phyloP scores from a whole-genome alignment of 208 protist species.

The Phytomonas sp. region DNA sequence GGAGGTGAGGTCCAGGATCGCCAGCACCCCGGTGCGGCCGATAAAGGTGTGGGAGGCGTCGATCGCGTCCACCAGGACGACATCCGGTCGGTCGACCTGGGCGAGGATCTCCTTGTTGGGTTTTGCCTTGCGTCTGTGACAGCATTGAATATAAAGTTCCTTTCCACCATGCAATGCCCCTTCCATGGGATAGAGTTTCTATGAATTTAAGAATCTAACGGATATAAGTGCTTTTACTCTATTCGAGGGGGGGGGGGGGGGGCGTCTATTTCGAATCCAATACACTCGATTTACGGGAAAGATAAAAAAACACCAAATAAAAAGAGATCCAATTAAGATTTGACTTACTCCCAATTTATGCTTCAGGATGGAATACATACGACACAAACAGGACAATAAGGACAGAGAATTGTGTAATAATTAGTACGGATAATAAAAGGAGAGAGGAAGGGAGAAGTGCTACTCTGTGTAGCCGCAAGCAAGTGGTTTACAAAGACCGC shows the following conservation, averaged over 20 bases:
- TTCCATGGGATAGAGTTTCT: constrained; percentile 1
- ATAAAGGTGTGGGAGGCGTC: constrained; percentile 76
- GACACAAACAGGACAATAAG: neutral
- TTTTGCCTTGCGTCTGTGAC: constrained; percentile 40
- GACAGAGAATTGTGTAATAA: neutral
- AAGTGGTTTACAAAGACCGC: neutral
- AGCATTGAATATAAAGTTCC: constrained; percentile 62
- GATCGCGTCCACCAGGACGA: constrained; percentile 37
- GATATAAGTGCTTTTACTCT: neutral
- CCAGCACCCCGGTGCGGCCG: constrained; percentile 54
- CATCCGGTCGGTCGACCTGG: constrained; percentile 43
- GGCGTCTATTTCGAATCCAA: neutral
- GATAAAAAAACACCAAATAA: neutral
- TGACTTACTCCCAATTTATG: neutral
- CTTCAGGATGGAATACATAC: neutral
- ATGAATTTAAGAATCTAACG: neutral
- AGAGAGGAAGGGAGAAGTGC: neutral
- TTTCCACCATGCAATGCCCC: constrained; percentile 15
- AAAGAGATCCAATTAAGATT: neutral
- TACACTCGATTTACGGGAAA: neutral
- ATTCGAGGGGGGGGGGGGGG: too few species aligned
- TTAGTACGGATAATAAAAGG: neutral
- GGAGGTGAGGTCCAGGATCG: constrained; percentile 55
- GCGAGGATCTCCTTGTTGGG: constrained; percentile 52
- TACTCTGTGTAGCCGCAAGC: neutral